These are phyloP conservation scores for Venturia nashicola DNA, from an alignment of 2,329 filamentous ascomycete species.

Conservation along the genomic window DNA sequence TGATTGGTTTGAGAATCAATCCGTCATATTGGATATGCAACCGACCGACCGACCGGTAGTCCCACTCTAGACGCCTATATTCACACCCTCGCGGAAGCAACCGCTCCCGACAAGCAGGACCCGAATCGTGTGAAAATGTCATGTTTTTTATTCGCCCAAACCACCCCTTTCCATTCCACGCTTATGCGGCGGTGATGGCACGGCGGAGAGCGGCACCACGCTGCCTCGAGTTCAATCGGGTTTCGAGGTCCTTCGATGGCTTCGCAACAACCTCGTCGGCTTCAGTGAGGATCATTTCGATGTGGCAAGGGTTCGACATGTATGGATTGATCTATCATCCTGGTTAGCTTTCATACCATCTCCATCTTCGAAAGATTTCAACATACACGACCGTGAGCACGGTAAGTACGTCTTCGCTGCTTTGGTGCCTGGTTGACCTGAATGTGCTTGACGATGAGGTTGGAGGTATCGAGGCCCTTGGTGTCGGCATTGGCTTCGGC, in stretches of 20 bases:
- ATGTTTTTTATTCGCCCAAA: neutral
- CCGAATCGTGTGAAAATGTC: neutral
- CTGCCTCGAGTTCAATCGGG: conserved; percentile 81
- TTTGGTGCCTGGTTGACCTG: conserved; percentile 99
- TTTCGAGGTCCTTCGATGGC: conserved; percentile 52
- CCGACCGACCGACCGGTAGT: neutral
- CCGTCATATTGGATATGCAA: neutral
- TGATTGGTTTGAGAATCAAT: neutral
- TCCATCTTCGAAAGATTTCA: conserved; percentile 3
- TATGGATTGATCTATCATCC: conserved; percentile 87
- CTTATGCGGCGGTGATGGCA: conserved; percentile 37
- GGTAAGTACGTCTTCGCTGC: conserved; percentile 98
- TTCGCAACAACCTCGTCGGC: conserved; percentile 93
- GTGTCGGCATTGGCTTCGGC: conserved; percentile 33
- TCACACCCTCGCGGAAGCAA: neutral
- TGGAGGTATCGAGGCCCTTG: conserved; percentile 62
- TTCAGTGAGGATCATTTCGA: conserved; percentile 99
- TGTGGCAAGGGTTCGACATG: conserved; percentile 99
- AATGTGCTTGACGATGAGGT: conserved; percentile 99
- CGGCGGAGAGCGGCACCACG: conserved; percentile 56
- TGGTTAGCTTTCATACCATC: conserved; percentile 1
- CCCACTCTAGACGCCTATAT: conserved; percentile 4
- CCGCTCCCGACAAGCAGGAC: neutral
- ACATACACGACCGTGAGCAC: conserved; percentile 99
- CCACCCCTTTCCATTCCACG: neutral